Conservation (phyloP, 805 yeast genomes). For the Debaryomyces castellii region DNA sequence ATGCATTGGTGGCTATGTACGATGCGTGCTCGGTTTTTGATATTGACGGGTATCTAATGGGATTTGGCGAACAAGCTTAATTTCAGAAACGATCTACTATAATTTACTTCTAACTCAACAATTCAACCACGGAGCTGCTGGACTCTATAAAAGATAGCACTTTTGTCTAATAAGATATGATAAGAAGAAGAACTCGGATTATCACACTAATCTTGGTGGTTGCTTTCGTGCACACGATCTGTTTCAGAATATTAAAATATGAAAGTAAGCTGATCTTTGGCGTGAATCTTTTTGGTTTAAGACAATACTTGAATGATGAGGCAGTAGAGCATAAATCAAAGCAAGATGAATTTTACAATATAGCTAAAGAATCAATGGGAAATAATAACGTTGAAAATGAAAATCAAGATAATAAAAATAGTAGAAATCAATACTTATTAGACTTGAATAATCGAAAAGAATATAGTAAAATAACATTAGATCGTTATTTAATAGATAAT, state of each 20-base stretch:
- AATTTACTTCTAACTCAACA: too few species aligned
- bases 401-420: not conserved
- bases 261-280: not conserved
- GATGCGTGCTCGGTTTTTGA: not conserved
- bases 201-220: not conserved
- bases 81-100: not conserved
- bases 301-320: not conserved
- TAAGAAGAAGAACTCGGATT: not conserved
- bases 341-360: not conserved
- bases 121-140: too few species aligned
- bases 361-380: not conserved
- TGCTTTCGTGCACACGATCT: not conserved
- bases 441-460: constrained; percentile 6
- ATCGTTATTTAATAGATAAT: constrained; percentile 10
- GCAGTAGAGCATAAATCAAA: not conserved
- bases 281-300: not conserved
- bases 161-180: not conserved
- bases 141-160: not conserved
- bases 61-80: not conserved
- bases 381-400: not conserved
- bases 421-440: constrained; percentile 6
- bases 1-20: not conserved
- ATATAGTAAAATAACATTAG: constrained; percentile 10
- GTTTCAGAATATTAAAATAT: not conserved
- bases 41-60: not conserved